Evolutionary conservation across 2,329 filamentous ascomycete species (phyloP).

Genomic region (Cryphonectria nitschkei): DNA sequence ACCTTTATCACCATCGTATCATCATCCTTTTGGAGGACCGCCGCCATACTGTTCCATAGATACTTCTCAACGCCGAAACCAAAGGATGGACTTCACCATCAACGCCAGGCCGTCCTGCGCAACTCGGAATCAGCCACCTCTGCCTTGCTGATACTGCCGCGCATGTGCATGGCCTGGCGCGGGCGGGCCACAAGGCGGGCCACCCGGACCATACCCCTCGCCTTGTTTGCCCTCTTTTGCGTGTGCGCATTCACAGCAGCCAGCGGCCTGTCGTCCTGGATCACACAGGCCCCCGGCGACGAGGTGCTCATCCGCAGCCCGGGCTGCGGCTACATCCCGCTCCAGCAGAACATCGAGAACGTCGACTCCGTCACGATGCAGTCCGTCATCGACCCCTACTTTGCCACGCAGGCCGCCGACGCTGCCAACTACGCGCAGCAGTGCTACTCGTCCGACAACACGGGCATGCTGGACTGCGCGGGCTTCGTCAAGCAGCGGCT

Average conservation of each 20-base stretch:
- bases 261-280: slow-evolving; percentile 11
- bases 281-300: not conserved
- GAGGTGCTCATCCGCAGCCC: too few relatives aligned
- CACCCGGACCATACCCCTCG: not conserved
- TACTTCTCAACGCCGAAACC: slow-evolving; percentile 28
- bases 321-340: too few relatives aligned
- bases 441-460: too few relatives aligned
- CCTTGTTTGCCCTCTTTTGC: not conserved
- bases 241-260: slow-evolving; percentile 15
- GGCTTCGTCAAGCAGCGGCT: too few relatives aligned
- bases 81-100: slow-evolving; percentile 35
- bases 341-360: too few relatives aligned
- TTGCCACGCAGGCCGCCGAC: too few relatives aligned
- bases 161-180: slow-evolving; percentile 12
- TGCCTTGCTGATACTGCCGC: not conserved
- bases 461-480: too few relatives aligned
- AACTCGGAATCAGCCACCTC: not conserved
- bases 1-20: slow-evolving; percentile 30
- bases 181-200: not conserved
- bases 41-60: slow-evolving; percentile 32
- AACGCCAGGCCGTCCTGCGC: slow-evolving; percentile 31
- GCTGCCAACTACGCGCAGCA: too few relatives aligned
- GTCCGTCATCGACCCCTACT: too few relatives aligned
- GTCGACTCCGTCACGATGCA: too few relatives aligned
- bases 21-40: slow-evolving; percentile 32